These are phyloP conservation scores for Lentinula sp. DNA, from an alignment of 768 basidiomycete species.

Conservation along the genomic window DNA sequence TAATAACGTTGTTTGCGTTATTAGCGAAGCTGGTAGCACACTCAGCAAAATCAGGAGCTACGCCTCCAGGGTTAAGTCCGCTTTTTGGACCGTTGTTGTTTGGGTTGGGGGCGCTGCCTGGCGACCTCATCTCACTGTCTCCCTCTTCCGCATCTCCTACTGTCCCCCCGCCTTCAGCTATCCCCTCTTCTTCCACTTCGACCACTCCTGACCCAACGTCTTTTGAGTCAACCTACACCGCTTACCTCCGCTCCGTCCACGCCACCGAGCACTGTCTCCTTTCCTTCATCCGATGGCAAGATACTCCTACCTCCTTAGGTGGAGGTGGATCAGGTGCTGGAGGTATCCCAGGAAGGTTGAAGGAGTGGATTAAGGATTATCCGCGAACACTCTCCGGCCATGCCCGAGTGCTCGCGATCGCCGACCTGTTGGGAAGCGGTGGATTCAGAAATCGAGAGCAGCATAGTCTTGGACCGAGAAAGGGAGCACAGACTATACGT, in stretches of 20 bases:
- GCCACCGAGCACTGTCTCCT: slow-evolving; percentile 94
- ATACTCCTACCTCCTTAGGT: slow-evolving; percentile 37
- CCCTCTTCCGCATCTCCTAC: neutral
- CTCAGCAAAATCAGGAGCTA: slow-evolving; percentile 80
- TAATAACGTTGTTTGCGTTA: slow-evolving; percentile 69
- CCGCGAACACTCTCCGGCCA: slow-evolving; percentile 69
- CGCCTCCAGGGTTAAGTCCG: slow-evolving; percentile 85
- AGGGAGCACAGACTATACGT: slow-evolving; percentile 69
- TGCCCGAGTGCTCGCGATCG: slow-evolving; percentile 19
- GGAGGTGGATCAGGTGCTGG: slow-evolving; percentile 40
- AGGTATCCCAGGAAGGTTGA: slow-evolving; percentile 75
- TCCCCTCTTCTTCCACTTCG: too few species aligned
- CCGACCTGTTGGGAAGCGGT: neutral
- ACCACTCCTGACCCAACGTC: neutral
- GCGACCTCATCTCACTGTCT: neutral
- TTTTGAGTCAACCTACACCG: slow-evolving; percentile 53
- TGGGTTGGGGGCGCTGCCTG: slow-evolving; percentile 40
- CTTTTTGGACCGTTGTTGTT: slow-evolving; percentile 89
- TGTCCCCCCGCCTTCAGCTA: too few species aligned
- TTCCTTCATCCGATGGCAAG: slow-evolving; percentile 81
- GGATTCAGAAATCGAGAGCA: slow-evolving; percentile 53
- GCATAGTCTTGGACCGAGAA: slow-evolving; percentile 10
- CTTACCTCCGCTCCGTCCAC: slow-evolving; percentile 77
- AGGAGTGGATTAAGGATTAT: slow-evolving; percentile 88
- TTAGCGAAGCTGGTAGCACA: slow-evolving; percentile 80